phyloP scores from a whole-genome alignment of 176 grass and related monocot genomes.

The Avena eriantha region DNA sequence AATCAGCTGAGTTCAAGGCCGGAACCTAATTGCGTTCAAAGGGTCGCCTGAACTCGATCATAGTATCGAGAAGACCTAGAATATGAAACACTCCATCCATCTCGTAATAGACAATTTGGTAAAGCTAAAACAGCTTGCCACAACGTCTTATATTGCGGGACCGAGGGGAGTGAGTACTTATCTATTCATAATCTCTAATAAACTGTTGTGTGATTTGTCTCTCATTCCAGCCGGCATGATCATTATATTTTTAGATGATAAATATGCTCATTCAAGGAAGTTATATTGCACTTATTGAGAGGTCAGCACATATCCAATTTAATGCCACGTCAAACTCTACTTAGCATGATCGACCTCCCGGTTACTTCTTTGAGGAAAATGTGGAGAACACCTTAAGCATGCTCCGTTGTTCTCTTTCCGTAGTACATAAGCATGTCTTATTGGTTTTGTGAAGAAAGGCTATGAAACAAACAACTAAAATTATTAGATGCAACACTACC shows the following conservation, averaged over 20 bases:
- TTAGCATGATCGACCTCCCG: background rate
- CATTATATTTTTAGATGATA: background rate
- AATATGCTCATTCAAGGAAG: background rate
- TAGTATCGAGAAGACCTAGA: background rate
- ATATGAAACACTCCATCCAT: too few relatives aligned
- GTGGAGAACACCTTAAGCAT: background rate
- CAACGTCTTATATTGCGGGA: too few relatives aligned
- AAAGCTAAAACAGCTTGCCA: too few relatives aligned
- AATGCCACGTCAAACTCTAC: background rate
- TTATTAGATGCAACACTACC: background rate
- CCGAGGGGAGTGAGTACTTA: too few relatives aligned
- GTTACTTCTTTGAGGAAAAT: constrained; percentile 15
- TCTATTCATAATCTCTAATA: background rate
- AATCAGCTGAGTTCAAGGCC: background rate
- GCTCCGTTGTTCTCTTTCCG: constrained; percentile 6
- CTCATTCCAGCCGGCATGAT: background rate
- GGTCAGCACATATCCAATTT: background rate
- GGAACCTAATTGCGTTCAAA: background rate
- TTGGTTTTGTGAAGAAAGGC: constrained; percentile 41
- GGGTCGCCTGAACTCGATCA: background rate
- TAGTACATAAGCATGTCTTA: constrained; percentile 22
- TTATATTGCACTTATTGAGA: background rate
- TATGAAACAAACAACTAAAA: constrained; percentile 17
- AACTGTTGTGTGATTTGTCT: background rate
- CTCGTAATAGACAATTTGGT: too few relatives aligned